Evolutionary conservation across 306 rosid genomes (phyloP).

Genomic region (Gynostemma pentaphyllum): DNA sequence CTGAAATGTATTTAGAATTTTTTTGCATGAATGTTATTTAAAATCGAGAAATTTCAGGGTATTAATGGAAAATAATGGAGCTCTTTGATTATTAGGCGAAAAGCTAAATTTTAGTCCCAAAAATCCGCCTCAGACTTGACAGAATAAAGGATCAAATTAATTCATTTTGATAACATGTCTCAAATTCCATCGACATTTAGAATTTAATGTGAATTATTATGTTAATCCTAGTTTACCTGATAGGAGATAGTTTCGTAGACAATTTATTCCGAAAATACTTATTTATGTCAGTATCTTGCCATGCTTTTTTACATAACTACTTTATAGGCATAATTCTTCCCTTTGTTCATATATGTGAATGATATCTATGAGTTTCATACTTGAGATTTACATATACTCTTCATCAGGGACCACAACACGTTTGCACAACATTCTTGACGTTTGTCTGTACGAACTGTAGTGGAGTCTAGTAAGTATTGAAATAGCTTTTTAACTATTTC

Average conservation of each 20-base stretch:
- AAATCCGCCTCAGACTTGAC: background rate
- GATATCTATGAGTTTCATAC: background rate
- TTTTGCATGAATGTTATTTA: background rate
- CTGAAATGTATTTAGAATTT: background rate
- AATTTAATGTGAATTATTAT: background rate
- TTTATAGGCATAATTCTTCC: background rate
- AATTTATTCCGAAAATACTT: background rate
- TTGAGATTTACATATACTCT: constrained; percentile 1
- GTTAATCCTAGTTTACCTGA: background rate
- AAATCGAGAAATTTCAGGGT: background rate
- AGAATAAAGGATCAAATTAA: background rate
- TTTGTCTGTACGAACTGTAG: constrained; percentile 89
- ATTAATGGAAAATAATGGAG: background rate
- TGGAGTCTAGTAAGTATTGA: constrained; percentile 71
- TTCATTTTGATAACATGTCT: background rate
- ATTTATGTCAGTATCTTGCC: background rate
- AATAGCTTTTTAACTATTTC: background rate
- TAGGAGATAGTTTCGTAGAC: background rate
- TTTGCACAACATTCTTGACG: constrained; percentile 73
- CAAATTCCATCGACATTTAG: background rate
- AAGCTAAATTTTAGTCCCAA: background rate
- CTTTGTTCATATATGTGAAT: background rate
- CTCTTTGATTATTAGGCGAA: background rate
- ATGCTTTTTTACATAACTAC: too few relatives aligned
- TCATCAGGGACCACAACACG: constrained; percentile 89